These are phyloP conservation scores for Fusarium humuli DNA, from an alignment of 2,329 filamentous ascomycete species.

Conservation along the genomic window DNA sequence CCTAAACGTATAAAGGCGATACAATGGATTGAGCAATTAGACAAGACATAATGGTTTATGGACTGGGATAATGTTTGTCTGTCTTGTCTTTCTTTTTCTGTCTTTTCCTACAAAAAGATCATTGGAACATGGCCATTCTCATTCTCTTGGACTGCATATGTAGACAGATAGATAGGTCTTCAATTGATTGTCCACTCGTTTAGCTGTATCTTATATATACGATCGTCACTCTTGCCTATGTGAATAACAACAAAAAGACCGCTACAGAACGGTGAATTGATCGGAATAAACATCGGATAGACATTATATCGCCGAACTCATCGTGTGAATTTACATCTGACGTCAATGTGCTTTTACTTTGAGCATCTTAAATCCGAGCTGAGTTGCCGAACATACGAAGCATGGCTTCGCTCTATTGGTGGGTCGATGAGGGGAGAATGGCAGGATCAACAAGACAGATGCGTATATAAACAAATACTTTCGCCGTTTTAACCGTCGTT, in stretches of 20 bases:
- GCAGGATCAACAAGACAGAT: slow-evolving; percentile 14
- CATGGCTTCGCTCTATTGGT: slow-evolving; percentile 26
- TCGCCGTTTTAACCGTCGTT: not conserved
- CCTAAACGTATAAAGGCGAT: not conserved
- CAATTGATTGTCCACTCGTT: slow-evolving; percentile 35
- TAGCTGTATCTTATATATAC: not conserved
- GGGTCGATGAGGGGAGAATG: slow-evolving; percentile 23
- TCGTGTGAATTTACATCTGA: slow-evolving; percentile 14
- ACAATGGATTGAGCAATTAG: not conserved
- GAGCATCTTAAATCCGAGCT: slow-evolving; percentile 31
- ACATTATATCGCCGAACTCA: slow-evolving; percentile 10
- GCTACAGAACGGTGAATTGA: not conserved
- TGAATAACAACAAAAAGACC: slow-evolving; percentile 11
- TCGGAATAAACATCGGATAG: slow-evolving; percentile 33
- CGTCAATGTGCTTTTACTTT: slow-evolving; percentile 3
- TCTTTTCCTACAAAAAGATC: slow-evolving; percentile 11
- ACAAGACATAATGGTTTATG: not conserved
- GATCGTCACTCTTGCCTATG: not conserved
- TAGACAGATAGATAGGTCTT: slow-evolving; percentile 16
- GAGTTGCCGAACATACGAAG: slow-evolving; percentile 15
- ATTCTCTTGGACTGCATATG: slow-evolving; percentile 1
- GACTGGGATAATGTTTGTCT: not conserved
- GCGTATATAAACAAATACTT: slow-evolving; percentile 4
- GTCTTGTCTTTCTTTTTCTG: not conserved
- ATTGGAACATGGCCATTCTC: slow-evolving; percentile 3